These are phyloP conservation scores for Tuber microsphaerosporum DNA, from an alignment of 495 filamentous ascomycete genomes.

Conservation along the genomic window DNA sequence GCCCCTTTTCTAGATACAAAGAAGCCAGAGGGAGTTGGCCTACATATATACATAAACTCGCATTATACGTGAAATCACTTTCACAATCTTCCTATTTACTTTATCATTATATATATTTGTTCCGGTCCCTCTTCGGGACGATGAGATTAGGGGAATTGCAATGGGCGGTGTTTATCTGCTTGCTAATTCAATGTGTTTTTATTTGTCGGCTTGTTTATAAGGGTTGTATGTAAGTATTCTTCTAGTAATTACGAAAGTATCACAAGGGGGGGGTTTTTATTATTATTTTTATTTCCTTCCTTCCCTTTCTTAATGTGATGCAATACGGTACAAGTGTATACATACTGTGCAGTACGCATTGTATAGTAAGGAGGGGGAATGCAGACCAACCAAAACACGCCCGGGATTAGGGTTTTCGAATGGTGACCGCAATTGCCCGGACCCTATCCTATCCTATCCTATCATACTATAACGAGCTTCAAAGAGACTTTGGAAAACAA, in stretches of 20 bases:
- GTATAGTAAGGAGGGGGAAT: too few relatives aligned
- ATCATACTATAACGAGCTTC: too few relatives aligned
- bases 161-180: neutral
- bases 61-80: neutral
- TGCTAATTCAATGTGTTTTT: neutral
- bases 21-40: neutral
- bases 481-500: too few relatives aligned
- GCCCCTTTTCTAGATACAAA: neutral
- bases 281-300: neutral
- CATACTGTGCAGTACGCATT: too few relatives aligned
- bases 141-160: neutral
- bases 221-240: neutral
- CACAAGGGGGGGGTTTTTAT: neutral
- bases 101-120: neutral
- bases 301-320: too few relatives aligned
- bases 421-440: too few relatives aligned
- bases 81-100: neutral
- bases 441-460: too few relatives aligned
- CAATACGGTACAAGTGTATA: too few relatives aligned
- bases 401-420: too few relatives aligned
- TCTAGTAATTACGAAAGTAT: neutral
- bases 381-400: too few relatives aligned
- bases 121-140: neutral
- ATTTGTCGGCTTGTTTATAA: neutral
- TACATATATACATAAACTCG: neutral